Evolutionary conservation across 305 asterid species (phyloP).

Genomic region (Stenogyne calaminthoides): DNA sequence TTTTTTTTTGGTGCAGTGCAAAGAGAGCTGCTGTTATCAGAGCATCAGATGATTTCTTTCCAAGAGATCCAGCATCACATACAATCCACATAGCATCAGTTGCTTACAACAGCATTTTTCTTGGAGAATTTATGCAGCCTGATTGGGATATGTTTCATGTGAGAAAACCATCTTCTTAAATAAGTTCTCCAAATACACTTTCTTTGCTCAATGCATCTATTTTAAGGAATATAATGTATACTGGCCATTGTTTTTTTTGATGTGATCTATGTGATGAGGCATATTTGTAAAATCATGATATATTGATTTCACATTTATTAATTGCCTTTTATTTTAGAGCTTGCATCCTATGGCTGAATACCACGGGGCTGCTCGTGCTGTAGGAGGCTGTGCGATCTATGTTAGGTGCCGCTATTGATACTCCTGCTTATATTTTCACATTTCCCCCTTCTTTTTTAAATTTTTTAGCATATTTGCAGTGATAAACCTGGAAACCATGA

Average conservation of each 20-base stretch:
- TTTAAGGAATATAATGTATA: neutral
- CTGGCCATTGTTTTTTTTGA: neutral
- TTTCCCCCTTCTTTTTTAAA: neutral
- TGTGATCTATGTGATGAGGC: constrained; percentile 1
- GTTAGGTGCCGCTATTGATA: constrained; percentile 52
- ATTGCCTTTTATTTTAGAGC: constrained; percentile 63
- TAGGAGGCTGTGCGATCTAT: constrained; percentile 84
- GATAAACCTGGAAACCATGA: constrained; percentile 88
- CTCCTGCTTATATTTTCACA: neutral
- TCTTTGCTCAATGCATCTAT: neutral
- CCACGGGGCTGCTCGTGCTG: constrained; percentile 84
- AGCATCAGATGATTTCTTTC: constrained; percentile 87
- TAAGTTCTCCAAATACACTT: neutral
- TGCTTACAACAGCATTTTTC: constrained; percentile 73
- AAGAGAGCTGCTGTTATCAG: constrained; percentile 65
- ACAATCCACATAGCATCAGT: constrained; percentile 82
- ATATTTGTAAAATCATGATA: neutral
- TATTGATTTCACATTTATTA: neutral
- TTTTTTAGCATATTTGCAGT: constrained; percentile 40
- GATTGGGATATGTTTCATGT: constrained; percentile 99
- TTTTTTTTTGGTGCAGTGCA: constrained; percentile 42
- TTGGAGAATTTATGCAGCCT: constrained; percentile 91
- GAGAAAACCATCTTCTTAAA: constrained; percentile 27
- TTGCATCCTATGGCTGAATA: constrained; percentile 94
- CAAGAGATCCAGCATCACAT: constrained; percentile 90